These are phyloP conservation scores for Fraxinus ornus DNA, from an alignment of 305 asterid genomes.

Conservation along the genomic window DNA sequence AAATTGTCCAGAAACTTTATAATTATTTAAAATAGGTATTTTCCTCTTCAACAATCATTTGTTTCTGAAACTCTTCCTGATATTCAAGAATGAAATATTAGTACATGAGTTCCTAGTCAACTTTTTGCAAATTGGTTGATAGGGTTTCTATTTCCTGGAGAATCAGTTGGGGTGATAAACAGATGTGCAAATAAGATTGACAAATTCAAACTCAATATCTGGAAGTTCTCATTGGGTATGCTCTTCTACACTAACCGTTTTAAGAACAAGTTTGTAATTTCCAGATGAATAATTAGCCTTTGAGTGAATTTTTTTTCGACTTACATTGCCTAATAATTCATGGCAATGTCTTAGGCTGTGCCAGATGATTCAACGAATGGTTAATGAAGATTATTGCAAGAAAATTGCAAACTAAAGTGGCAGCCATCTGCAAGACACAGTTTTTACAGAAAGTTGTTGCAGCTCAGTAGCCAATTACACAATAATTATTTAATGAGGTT, in stretches of 20 bases:
- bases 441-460: not conserved
- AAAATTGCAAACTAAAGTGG: not conserved
- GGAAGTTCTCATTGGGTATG: not conserved
- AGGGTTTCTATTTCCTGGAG: constrained; percentile 9
- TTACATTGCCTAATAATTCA: not conserved
- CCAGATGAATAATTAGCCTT: not conserved
- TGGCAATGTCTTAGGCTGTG: not conserved
- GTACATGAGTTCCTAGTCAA: not conserved
- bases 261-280: not conserved
- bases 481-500: not conserved
- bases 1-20: not conserved
- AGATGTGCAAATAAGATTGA: not conserved
- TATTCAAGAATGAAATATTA: constrained; percentile 15
- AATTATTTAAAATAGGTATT: not conserved
- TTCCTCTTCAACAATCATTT: not conserved
- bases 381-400: not conserved
- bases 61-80: not conserved
- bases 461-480: not conserved
- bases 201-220: not conserved
- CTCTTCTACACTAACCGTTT: not conserved
- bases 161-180: not conserved
- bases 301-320: constrained; percentile 6
- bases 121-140: not conserved
- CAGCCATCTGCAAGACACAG: not conserved
- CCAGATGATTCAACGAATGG: not conserved